A percentile compares a stretch with the other conserved stretches of the same genome.
These are phyloP conservation scores for Botrytis galanthina DNA, from an alignment of 2,329 filamentous ascomycete species.

Conservation along the genomic window DNA sequence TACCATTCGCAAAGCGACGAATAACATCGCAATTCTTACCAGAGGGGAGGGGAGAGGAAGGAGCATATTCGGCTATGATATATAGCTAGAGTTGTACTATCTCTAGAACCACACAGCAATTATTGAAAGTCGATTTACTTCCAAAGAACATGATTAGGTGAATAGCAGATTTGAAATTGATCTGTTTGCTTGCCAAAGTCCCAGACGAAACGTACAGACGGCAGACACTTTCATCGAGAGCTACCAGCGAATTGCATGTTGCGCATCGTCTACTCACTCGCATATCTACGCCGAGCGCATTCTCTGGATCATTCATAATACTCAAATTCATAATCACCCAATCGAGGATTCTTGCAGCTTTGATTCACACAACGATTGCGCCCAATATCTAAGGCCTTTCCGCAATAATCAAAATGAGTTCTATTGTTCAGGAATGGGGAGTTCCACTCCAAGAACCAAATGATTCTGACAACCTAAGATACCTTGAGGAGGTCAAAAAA, in stretches of 20 bases:
- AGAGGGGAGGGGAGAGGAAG: background rate
- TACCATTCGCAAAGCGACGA: background rate
- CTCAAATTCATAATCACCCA: background rate
- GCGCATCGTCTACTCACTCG: background rate
- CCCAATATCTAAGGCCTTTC: background rate
- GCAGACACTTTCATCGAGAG: background rate
- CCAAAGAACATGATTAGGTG: background rate
- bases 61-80: background rate
- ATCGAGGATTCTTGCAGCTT: background rate
- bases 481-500: constrained; percentile 31
- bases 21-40: background rate
- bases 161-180: background rate
- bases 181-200: background rate
- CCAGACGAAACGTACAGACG: background rate
- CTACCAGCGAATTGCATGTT: background rate
- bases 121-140: background rate
- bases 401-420: constrained; percentile 30
- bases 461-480: constrained; percentile 32
- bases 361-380: background rate
- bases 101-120: background rate
- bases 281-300: background rate
- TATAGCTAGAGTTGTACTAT: background rate
- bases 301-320: background rate
- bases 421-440: constrained; percentile 38
- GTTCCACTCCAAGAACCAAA: constrained; percentile 35